Conservation (phyloP, 179 eudicot species). For the Corrigiola litoralis region DNA sequence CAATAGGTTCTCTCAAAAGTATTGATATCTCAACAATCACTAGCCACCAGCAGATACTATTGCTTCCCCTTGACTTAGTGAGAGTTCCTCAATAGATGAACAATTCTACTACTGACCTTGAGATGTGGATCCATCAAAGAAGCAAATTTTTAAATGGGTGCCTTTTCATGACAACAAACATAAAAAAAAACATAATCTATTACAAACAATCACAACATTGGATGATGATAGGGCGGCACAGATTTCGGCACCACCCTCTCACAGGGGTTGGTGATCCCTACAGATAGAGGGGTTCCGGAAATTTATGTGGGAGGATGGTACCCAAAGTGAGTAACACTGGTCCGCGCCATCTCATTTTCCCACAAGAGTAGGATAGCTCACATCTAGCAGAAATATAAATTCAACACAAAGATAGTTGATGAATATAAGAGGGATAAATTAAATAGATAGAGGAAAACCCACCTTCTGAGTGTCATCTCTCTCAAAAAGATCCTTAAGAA, state of each 20-base stretch:
- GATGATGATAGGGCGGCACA: too few species aligned
- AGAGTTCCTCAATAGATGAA: not conserved
- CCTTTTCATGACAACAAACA: too few species aligned
- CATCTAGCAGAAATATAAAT: not conserved
- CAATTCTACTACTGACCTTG: too few species aligned
- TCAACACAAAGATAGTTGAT: not conserved
- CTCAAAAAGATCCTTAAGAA: constrained; percentile 78
- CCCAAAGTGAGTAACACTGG: too few species aligned
- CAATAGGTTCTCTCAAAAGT: not conserved
- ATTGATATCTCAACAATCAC: not conserved
- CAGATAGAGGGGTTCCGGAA: too few species aligned
- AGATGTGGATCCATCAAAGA: too few species aligned
- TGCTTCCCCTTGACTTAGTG: not conserved
- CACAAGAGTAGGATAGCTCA: too few species aligned
- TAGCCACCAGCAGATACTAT: not conserved
- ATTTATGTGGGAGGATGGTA: too few species aligned
- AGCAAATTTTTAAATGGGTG: too few species aligned
- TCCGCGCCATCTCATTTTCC: too few species aligned
- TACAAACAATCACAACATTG: not conserved
- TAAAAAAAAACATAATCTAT: not conserved
- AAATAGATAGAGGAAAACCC: constrained; percentile 12
- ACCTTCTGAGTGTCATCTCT: constrained; percentile 78
- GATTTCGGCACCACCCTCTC: too few species aligned
- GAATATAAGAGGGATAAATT: not conserved
- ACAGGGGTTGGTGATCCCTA: too few species aligned